Base-by-base conservation (phyloP, 2,329 filamentous ascomycete genomes). In the Xylariaceae sp. region DNA sequence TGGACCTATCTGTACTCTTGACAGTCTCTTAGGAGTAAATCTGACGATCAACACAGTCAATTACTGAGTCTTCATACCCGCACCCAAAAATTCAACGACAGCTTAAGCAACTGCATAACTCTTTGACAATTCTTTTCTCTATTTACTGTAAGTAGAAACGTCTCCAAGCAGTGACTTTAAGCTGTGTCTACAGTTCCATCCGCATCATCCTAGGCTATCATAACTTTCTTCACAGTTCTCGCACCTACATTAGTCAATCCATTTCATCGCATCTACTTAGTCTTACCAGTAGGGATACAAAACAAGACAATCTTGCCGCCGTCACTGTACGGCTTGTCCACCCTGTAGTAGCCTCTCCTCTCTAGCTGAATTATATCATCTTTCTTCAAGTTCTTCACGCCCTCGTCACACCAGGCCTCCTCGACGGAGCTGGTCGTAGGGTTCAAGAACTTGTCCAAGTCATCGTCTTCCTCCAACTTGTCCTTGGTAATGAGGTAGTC, bases 401-500 rank as follows among this genome's bases (percentile, higher is more conserved):
- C 95, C 63, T 82, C 85, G 64, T 96, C 92, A 22, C 89, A 90
- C 46, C 89, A 67, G 1, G 87, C 89, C 57, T 86, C 80, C 45
- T 86, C 86, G 69, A 85, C 83, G 49, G 81, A 84, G 63, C 89
- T 85, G 0, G 90, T 95, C 47, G 83, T 75, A 19, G 83, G 79
- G 67, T 85, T 95, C 53, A 97, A 69, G 67, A 85, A 94, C 58
- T 95, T 85, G 69, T 95, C 90, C 14, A 95, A 75, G 43, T 86
- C 80, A 62, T 96, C 92, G 2, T 94, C 87, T 67, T 94, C 87
- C 68, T 90, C 88, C 27, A 97, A 78, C 66, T 94, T 91, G 67
- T 97, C 92, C 78, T 96, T 97, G 52, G 87, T 95, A 65, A 97
- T 87, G 43, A 97, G 80, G 72, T 95, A 92, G 71, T 96, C 92